These are phyloP conservation scores for Cryphonectria japonica DNA, from an alignment of 2,329 filamentous ascomycete species.

Conservation along the genomic window DNA sequence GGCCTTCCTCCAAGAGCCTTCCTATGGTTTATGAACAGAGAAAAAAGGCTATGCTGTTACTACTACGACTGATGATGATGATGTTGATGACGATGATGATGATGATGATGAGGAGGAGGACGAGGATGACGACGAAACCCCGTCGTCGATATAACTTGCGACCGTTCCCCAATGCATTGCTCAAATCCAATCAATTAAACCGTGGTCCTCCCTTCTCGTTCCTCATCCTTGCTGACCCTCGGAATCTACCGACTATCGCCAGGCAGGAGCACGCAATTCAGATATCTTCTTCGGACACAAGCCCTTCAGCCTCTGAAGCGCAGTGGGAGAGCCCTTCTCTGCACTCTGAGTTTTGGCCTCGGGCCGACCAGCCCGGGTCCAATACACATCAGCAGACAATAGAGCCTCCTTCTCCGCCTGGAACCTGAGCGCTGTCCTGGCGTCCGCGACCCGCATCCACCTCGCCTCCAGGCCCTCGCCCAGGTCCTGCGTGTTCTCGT, in stretches of 20 bases:
- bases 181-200: neutral
- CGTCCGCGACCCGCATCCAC: constrained; percentile 34
- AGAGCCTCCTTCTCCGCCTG: constrained; percentile 33
- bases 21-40: neutral
- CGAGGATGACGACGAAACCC: neutral
- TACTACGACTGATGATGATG: neutral
- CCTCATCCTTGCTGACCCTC: neutral
- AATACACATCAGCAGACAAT: constrained; percentile 2
- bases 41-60: neutral
- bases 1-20: neutral
- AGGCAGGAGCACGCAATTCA: neutral
- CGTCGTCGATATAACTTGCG: neutral
- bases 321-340: neutral
- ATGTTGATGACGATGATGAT: neutral
- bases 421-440: constrained; percentile 34
- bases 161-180: neutral
- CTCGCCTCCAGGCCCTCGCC: constrained; percentile 37
- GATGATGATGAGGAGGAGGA: too few relatives aligned
- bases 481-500: constrained; percentile 37
- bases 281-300: neutral
- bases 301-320: neutral
- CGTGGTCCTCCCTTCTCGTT: neutral
- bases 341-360: neutral
- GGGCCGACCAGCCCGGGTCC: neutral
- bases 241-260: neutral